Evolutionary conservation across 139 green algal genomes (phyloP), one percentile per base, ranked within the genome.

Genomic region (Micractinium sp.): DNA sequence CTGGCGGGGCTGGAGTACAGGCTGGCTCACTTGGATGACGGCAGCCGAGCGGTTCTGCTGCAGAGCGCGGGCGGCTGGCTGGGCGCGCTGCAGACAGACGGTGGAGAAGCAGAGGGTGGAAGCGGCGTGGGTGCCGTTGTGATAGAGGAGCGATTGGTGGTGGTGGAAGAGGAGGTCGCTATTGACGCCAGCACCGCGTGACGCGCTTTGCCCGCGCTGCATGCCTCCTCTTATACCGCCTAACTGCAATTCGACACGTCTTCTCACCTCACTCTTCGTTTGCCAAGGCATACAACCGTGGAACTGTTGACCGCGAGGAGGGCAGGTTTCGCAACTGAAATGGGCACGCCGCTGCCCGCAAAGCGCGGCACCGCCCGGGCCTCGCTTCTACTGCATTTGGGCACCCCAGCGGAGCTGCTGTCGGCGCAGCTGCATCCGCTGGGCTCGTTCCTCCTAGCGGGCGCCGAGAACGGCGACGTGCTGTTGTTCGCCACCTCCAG

Each of bases 351-450:
- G 3, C 71, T 77, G 7, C 35, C 71, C 16, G 36, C 14, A 38
- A 31, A 77, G 71, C 71, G 0, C 7, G 31, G 71, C 67, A 29
- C 25, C 22, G 56, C 15, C 0, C 12, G 29, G 5, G 60, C n/a
- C 3, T 56, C 83, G 1, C 15, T 87, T 15, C 29, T 87, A 39
- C 5, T 87, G 66, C 83, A 67, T 0, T 36, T 87, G 36, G 15
- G 53, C 13, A 38, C 61, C 5, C 25, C 71, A 1, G 66, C 61
- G 0, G 39, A 29, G 63, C 38, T 87, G 83, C 25, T 20, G 7
- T 63, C 63, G 7, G 83, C 83, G 3, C 33, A 87, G 29, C 83
- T 87, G 27, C 83, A 87, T 27, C 36, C 83, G 83, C 38, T 29
- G 5, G 83, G 66, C 66, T 38, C 67, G 5, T 47, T 79, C 16